A percentile compares a stretch with the other conserved stretches of the same genome.
Evolutionary conservation across 2,329 filamentous ascomycete genomes (phyloP).

Genomic region (Fusarium sororula): DNA sequence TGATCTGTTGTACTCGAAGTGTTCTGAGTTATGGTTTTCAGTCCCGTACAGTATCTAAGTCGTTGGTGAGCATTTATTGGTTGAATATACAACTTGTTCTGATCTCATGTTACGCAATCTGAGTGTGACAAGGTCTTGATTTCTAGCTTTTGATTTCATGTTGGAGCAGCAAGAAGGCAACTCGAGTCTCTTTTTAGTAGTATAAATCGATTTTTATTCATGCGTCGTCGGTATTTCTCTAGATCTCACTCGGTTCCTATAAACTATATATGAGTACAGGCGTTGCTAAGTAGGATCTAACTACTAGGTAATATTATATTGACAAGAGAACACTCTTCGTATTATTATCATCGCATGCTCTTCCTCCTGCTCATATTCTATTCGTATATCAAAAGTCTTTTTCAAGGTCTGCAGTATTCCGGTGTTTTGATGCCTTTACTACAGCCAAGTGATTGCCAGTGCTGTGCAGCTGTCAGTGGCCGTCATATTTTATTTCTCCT

Average conservation of each 20-base stretch:
- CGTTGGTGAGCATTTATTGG: not conserved
- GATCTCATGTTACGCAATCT: not conserved
- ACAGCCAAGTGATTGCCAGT: conserved; percentile 2
- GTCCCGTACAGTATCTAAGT: not conserved
- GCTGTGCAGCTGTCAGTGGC: conserved; percentile 10
- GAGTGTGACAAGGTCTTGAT: not conserved
- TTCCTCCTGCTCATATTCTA: not conserved
- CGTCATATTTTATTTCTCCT: not conserved
- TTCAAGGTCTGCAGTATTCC: not conserved
- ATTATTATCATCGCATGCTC: not conserved
- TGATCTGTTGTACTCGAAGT: not conserved
- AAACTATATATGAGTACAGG: not conserved
- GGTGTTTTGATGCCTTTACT: not conserved
- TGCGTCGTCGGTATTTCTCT: not conserved
- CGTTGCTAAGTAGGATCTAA: not conserved
- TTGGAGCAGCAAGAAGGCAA: not conserved
- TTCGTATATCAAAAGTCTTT: not conserved
- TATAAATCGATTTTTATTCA: not conserved
- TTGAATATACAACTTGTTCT: not conserved
- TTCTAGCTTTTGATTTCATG: not conserved
- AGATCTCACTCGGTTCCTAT: not conserved
- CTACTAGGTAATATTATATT: not conserved
- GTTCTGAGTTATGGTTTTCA: not conserved
- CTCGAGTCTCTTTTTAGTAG: not conserved
- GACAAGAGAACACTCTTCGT: not conserved